phyloP scores from a whole-genome alignment of 1,284 basidiomycete genomes.

The Waitea zeae region DNA sequence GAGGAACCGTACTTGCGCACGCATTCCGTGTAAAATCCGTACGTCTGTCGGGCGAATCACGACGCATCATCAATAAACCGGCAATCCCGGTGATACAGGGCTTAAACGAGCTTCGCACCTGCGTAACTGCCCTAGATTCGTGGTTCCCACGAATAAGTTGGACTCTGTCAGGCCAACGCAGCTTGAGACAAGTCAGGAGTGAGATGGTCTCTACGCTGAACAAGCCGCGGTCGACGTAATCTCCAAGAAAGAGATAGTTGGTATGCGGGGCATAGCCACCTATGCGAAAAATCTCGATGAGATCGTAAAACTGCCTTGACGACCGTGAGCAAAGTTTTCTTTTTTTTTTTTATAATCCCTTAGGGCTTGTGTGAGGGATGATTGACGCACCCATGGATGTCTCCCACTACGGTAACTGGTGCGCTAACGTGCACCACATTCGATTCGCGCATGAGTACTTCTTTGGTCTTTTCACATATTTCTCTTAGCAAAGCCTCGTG shows the following conservation, averaged over 20 bases:
- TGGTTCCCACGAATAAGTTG: slow-evolving; percentile 98
- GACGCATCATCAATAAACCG: background rate
- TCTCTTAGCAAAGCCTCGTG: slow-evolving; percentile 86
- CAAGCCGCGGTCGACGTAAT: slow-evolving; percentile 94
- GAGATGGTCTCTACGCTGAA: slow-evolving; percentile 99
- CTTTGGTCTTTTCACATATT: slow-evolving; percentile 97
- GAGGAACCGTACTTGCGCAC: slow-evolving; percentile 93
- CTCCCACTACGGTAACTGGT: slow-evolving; percentile 98
- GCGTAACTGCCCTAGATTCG: slow-evolving; percentile 94
- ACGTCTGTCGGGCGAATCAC: too few species aligned
- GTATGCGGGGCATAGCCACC: slow-evolving; percentile 93
- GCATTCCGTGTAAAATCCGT: slow-evolving; percentile 99
- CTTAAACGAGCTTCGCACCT: slow-evolving; percentile 42
- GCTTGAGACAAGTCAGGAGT: slow-evolving; percentile 89
- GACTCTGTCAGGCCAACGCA: slow-evolving; percentile 93
- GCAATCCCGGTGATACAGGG: background rate
- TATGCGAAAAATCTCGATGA: slow-evolving; percentile 98
- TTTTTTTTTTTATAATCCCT: too few species aligned
- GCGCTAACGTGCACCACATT: slow-evolving; percentile 97
- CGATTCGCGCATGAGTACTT: slow-evolving; percentile 96
- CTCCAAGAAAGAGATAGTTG: slow-evolving; percentile 94
- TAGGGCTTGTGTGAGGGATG: too few species aligned
- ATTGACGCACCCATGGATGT: slow-evolving; percentile 98
- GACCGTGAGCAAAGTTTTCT: too few species aligned
- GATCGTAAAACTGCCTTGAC: slow-evolving; percentile 94